phyloP scores from a whole-genome alignment of 2,329 filamentous ascomycete genomes.

The Malbranchea cinnamomea region DNA sequence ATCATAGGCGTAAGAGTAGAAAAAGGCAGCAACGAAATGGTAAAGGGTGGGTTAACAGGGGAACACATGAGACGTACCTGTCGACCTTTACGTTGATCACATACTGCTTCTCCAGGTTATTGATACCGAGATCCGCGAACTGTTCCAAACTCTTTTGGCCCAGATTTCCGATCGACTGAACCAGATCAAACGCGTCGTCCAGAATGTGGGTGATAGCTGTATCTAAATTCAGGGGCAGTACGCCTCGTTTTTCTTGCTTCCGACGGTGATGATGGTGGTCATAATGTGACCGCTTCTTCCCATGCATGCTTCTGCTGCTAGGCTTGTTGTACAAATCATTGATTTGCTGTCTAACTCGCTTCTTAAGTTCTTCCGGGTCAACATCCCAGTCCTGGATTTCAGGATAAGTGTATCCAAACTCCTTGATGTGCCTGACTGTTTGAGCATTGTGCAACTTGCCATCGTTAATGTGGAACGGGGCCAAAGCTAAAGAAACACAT shows the following conservation, averaged over 20 bases:
- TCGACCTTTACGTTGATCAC: constrained; percentile 48
- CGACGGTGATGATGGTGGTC: background rate
- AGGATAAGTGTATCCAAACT: constrained; percentile 61
- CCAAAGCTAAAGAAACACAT: constrained; percentile 39
- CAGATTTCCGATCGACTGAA: constrained; percentile 8
- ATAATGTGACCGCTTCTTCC: constrained; percentile 15
- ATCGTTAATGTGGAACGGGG: constrained; percentile 49
- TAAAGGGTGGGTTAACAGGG: too few species aligned
- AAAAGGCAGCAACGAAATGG: too few species aligned
- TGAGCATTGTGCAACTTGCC: constrained; percentile 54
- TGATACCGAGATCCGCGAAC: constrained; percentile 13
- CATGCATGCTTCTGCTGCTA: background rate
- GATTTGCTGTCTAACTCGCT: constrained; percentile 37
- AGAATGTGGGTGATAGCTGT: constrained; percentile 3
- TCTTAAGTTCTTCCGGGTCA: constrained; percentile 19
- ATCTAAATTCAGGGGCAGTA: constrained; percentile 15
- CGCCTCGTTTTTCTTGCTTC: constrained; percentile 17
- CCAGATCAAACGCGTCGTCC: constrained; percentile 8
- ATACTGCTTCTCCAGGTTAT: constrained; percentile 38
- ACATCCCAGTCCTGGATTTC: constrained; percentile 39
- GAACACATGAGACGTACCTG: constrained; percentile 9
- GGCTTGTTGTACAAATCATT: constrained; percentile 44
- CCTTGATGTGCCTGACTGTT: constrained; percentile 40
- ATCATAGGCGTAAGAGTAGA: too few species aligned
- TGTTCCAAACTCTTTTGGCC: constrained; percentile 8